These are phyloP conservation scores for Vanrija sp. DNA, from an alignment of 1,284 basidiomycete genomes.

Conservation along the genomic window DNA sequence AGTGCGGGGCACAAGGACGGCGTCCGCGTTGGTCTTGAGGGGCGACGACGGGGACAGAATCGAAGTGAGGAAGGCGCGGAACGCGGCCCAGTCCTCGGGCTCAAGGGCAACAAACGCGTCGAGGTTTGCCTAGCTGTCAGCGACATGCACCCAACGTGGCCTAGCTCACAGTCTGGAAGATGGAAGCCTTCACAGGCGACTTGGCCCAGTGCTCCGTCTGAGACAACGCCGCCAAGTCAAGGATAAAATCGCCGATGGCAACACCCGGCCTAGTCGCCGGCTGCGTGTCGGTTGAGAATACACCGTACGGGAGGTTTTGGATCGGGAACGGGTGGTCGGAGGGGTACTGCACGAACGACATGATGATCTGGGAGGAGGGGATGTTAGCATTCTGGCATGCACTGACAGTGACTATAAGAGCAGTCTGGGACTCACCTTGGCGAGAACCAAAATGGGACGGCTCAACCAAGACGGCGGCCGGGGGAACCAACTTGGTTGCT, in stretches of 20 bases:
- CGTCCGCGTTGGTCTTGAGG: not conserved
- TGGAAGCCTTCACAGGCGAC: not conserved
- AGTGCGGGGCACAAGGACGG: not conserved
- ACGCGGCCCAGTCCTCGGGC: not conserved
- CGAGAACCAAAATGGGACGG: too few relatives aligned
- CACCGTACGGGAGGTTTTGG: not conserved
- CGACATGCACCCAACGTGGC: not conserved
- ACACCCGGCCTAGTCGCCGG: not conserved
- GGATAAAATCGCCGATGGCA: not conserved
- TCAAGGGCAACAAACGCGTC: not conserved
- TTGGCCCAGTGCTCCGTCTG: not conserved
- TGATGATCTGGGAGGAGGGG: not conserved
- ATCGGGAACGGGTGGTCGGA: conserved; percentile 5
- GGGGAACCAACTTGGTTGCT: too few relatives aligned
- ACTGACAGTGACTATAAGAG: too few relatives aligned
- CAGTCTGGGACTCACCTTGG: too few relatives aligned
- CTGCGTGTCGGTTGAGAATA: not conserved
- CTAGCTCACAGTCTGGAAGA: not conserved
- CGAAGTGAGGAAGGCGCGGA: not conserved
- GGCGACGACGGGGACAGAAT: not conserved
- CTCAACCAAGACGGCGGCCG: too few relatives aligned
- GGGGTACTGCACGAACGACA: not conserved
- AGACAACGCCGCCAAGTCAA: not conserved
- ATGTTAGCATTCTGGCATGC: too few relatives aligned
- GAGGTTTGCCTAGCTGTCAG: not conserved